These are phyloP conservation scores for Podospora anserina DNA, from an alignment of 495 filamentous ascomycete genomes.

Conservation along the genomic window DNA sequence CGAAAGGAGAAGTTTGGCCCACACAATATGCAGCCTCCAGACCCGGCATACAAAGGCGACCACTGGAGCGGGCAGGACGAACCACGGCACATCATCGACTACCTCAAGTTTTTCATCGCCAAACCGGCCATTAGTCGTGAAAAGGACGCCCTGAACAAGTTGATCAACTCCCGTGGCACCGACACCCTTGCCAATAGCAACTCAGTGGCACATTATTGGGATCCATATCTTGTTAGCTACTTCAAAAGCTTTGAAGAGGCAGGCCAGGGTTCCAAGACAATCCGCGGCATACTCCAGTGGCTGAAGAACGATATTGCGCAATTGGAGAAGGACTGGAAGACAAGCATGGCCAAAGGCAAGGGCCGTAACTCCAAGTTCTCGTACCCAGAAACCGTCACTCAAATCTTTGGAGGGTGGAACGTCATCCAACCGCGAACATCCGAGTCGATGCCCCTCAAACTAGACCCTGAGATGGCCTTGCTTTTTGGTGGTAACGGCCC, in stretches of 20 bases:
- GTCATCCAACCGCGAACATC: constrained; percentile 35
- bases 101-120: constrained; percentile 63
- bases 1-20: constrained; percentile 40
- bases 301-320: constrained; percentile 37
- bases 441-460: constrained; percentile 18
- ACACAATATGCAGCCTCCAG: constrained; percentile 34
- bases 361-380: constrained; percentile 22
- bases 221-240: constrained; percentile 49
- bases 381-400: constrained; percentile 41
- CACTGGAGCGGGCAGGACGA: constrained; percentile 37
- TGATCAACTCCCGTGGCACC: constrained; percentile 34
- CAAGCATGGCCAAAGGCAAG: constrained; percentile 12
- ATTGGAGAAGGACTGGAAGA: constrained; percentile 34
- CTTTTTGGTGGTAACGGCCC: constrained; percentile 25
- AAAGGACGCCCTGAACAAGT: constrained; percentile 40
- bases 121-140: constrained; percentile 50
- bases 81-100: constrained; percentile 64
- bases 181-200: neutral
- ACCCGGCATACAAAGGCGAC: constrained; percentile 40
- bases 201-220: constrained; percentile 29
- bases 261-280: constrained; percentile 26
- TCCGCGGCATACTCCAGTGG: constrained; percentile 28
- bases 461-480: constrained; percentile 30
- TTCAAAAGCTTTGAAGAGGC: constrained; percentile 37
- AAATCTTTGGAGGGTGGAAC: constrained; percentile 44